phyloP scores from a whole-genome alignment of 345 rosid species.

The Eucalyptus melliodora region DNA sequence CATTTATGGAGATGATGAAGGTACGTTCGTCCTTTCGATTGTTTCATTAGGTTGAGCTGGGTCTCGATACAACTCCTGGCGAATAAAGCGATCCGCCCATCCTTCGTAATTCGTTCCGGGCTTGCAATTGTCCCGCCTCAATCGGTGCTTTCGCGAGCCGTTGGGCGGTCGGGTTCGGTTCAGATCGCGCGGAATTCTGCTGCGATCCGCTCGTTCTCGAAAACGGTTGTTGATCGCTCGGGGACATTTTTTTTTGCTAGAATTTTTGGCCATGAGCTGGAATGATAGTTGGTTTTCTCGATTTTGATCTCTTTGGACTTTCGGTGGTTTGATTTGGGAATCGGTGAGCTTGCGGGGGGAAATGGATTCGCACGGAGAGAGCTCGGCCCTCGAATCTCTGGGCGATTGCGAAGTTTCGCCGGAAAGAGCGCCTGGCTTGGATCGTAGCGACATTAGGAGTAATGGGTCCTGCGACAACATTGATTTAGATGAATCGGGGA shows the following conservation, averaged over 20 bases:
- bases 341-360: neutral
- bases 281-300: conserved; percentile 42
- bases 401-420: conserved; percentile 24
- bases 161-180: neutral
- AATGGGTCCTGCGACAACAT: conserved; percentile 19
- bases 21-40: neutral
- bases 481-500: conserved; percentile 2
- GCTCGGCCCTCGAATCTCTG: conserved; percentile 34
- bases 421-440: neutral
- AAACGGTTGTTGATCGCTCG: neutral
- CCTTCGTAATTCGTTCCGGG: too few relatives aligned
- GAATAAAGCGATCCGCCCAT: too few relatives aligned
- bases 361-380: conserved; percentile 38
- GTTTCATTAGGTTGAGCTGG: neutral
- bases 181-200: neutral
- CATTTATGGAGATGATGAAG: neutral
- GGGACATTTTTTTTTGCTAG: neutral
- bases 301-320: conserved; percentile 30
- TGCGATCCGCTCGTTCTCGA: neutral
- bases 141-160: neutral
- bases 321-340: neutral
- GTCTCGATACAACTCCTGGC: neutral
- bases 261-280: conserved; percentile 13
- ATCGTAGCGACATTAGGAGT: conserved; percentile 1
- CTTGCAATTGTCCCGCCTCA: neutral